phyloP scores from a whole-genome alignment of 306 rosid genomes.

The Cicer chorassanicum region DNA sequence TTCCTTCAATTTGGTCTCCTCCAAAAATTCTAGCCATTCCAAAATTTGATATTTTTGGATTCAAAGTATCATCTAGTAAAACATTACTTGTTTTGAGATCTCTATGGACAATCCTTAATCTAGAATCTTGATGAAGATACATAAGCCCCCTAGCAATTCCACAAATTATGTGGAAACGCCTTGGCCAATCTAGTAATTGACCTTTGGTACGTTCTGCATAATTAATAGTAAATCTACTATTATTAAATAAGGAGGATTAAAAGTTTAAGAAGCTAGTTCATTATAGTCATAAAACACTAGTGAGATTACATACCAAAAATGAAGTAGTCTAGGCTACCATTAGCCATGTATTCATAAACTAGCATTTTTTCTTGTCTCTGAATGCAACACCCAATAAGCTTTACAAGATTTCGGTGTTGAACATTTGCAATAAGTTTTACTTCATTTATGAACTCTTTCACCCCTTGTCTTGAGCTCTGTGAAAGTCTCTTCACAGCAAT shows the following conservation, averaged over 20 bases:
- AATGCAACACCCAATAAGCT: slow-evolving; percentile 57
- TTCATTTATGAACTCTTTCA: slow-evolving; percentile 50
- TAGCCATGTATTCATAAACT: slow-evolving; percentile 40
- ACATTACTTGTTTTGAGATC: slow-evolving; percentile 68
- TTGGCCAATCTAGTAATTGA: slow-evolving; percentile 51
- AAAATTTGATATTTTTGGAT: slow-evolving; percentile 68
- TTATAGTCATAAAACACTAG: neutral
- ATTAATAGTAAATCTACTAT: neutral
- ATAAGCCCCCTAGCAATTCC: slow-evolving; percentile 62
- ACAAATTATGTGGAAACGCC: slow-evolving; percentile 50
- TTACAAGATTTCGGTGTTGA: slow-evolving; percentile 57
- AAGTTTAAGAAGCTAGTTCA: neutral
- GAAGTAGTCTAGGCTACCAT: slow-evolving; percentile 40
- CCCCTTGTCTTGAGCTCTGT: slow-evolving; percentile 47
- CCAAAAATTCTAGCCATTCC: slow-evolving; percentile 63
- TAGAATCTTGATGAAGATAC: slow-evolving; percentile 66
- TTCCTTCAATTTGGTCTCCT: slow-evolving; percentile 63
- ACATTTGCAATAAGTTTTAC: slow-evolving; percentile 52
- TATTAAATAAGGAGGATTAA: neutral
- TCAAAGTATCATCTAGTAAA: slow-evolving; percentile 54
- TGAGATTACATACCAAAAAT: slow-evolving; percentile 42
- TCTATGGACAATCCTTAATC: slow-evolving; percentile 65
- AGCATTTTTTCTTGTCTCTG: slow-evolving; percentile 46
- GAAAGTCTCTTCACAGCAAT: slow-evolving; percentile 57
- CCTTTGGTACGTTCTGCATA: slow-evolving; percentile 42